Evolutionary conservation across 306 rosid genomes (phyloP), one percentile per base, ranked within the genome.

Genomic region (Lotus japonicus): DNA sequence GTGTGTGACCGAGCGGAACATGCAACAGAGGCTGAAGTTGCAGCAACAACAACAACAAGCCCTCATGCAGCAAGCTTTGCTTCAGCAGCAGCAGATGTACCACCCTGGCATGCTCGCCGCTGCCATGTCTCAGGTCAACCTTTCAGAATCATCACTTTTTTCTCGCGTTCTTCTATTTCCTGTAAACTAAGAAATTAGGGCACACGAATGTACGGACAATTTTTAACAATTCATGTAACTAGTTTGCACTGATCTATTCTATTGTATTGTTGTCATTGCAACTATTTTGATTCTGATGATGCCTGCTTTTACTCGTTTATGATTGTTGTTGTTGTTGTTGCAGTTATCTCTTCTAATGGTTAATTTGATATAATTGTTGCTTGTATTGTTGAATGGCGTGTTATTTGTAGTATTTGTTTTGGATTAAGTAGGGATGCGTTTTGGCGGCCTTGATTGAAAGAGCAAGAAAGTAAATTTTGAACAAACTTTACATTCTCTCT

Each of bases 61-160:
- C 44, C 83, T 88, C 63, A 85, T 85, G 88, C 92, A 84, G 66
- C 92, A 85, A 84, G 91, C 89, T 4, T 78, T 88, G 77, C 88
- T 88, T 51, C 95, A 88, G 51, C 95, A 88, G 17, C 91, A 84
- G 50, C 88, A 79, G 66, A 81, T 88, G 85, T 88, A 88, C 35
- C 95, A 88, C 56, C 95, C 95, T 19, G 91, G 91, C 36, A 80
- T 85, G 79, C 76, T 88, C 28, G 95, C 91, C 5, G 88, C 95
- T 64, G 86, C 95, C 17, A 83, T 85, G 88, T 75, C 91, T 73
- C 91, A 88, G 91, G 89, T 79, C n/a, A n/a, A n/a, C n/a, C n/a
- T 11, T 28, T 11, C 48, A 43, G n/a, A 23, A 45, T 9, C 3
- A 12, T 19, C 31, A 2, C 31, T 23, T 5, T 46, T 0, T 71